Evolutionary conservation across 257 asterid genomes (phyloP).

Genomic region (Capsicum baccatum): DNA sequence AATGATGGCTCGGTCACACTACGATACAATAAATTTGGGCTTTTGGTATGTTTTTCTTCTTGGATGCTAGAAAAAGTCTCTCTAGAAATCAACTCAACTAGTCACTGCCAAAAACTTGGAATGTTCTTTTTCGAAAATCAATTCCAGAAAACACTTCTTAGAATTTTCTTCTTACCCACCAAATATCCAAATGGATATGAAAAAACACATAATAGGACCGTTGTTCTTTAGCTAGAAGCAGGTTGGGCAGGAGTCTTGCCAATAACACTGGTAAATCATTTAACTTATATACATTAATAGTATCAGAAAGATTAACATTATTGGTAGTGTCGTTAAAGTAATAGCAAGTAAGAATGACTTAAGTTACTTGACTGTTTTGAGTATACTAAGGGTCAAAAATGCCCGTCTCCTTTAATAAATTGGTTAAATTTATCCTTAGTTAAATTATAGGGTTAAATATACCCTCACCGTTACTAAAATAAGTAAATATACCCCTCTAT

Average conservation of each 20-base stretch:
- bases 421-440: too few relatives aligned
- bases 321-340: too few relatives aligned
- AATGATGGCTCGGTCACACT: slow-evolving; percentile 21
- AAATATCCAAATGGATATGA: not conserved
- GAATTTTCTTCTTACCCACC: not conserved
- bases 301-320: not conserved
- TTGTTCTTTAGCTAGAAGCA: not conserved
- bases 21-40: not conserved
- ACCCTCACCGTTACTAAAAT: too few relatives aligned
- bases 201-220: not conserved
- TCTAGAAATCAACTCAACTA: not conserved
- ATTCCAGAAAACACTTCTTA: not conserved
- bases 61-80: not conserved
- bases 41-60: not conserved
- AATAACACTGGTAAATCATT: not conserved
- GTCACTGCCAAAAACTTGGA: not conserved
- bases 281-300: not conserved
- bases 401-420: too few relatives aligned
- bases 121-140: not conserved
- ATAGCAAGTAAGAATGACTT: too few relatives aligned
- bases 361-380: too few relatives aligned
- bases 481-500: too few relatives aligned
- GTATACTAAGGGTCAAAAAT: too few relatives aligned
- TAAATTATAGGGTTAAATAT: too few relatives aligned
- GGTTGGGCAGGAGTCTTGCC: not conserved